Evolutionary conservation across 257 asterid genomes (phyloP), one percentile per base, ranked within the genome.

Genomic region (Craterostigma plantagineum): DNA sequence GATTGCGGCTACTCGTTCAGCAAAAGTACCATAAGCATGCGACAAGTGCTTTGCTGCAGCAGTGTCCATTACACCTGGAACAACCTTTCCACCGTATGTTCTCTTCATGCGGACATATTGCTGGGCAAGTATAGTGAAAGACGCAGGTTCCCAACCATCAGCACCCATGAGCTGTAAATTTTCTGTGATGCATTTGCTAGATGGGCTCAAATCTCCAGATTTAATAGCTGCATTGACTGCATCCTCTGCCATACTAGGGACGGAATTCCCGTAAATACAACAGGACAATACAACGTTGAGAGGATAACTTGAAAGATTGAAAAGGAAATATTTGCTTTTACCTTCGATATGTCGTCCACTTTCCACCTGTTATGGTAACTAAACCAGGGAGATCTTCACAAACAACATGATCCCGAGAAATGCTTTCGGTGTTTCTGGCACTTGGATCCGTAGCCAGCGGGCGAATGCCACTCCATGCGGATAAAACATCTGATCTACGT

Each of bases 271-370:
- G 57, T 71, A 41, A 69, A 67, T 43, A 54, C 30, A 57, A 36
- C 10, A 2, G 6, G 6, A 23, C 30, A 23, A 2, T 2, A 2
- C 2, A 23, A 23, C 6, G 4, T 23, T 6, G 30, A 23, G 30
- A 23, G 30, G 30, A 34, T 14, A 57, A 51, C 37, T n/a, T 51
- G 27, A 18, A 48, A 35, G 18, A n/a, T n/a, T n/a, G n/a, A n/a
- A n/a, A n/a, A n/a, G 4, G 37, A 51, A n/a, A n/a, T n/a, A 38
- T 14, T 9, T 49, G 46, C 12, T 33, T 35, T 39, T 75, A 90
- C 99, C 99, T 77, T 77, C 99, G 72, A 58, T 90, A 90, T 3
- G 99, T 90, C 39, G 94, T 90, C 99, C 99, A 90, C 69, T 90
- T 90, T 54, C 95, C 99, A 63, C 99, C 99, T 11, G 99, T 79